Conservation (phyloP, 345 rosid species). For the Kernera saxatilis region DNA sequence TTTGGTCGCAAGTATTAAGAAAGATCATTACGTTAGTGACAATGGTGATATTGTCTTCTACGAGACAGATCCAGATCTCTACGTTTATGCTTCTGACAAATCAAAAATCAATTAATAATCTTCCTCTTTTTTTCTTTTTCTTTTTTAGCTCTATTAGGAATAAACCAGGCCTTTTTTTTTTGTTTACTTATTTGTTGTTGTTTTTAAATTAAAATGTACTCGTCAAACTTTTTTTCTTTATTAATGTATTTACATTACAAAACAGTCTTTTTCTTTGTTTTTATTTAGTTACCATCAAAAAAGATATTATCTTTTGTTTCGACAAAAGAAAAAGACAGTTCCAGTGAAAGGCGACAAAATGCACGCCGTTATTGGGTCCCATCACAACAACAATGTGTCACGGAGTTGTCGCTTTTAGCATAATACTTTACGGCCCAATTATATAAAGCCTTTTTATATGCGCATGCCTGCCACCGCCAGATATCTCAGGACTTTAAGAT, state of each 20-base stretch:
- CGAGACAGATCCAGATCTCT: constrained; percentile 47
- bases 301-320: background rate
- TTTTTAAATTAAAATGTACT: constrained; percentile 13
- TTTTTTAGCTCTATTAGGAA: constrained; percentile 25
- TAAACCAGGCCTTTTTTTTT: background rate
- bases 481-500: too few species aligned
- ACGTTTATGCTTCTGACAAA: constrained; percentile 32
- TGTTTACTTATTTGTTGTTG: background rate
- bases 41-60: constrained; percentile 69
- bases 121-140: background rate
- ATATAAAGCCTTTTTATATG: background rate
- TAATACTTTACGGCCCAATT: constrained; percentile 15
- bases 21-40: constrained; percentile 78
- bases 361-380: constrained; percentile 31
- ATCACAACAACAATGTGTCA: constrained; percentile 9
- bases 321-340: constrained; percentile 25
- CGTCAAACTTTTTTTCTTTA: background rate
- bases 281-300: background rate
- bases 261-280: background rate
- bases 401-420: constrained; percentile 15
- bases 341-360: constrained; percentile 13
- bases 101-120: constrained; percentile 28
- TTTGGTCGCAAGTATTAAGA: constrained; percentile 47
- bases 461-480: too few species aligned
- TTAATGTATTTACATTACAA: constrained; percentile 30